Evolutionary conservation across 116 monocot species (phyloP).

Genomic region (Zostera marina): DNA sequence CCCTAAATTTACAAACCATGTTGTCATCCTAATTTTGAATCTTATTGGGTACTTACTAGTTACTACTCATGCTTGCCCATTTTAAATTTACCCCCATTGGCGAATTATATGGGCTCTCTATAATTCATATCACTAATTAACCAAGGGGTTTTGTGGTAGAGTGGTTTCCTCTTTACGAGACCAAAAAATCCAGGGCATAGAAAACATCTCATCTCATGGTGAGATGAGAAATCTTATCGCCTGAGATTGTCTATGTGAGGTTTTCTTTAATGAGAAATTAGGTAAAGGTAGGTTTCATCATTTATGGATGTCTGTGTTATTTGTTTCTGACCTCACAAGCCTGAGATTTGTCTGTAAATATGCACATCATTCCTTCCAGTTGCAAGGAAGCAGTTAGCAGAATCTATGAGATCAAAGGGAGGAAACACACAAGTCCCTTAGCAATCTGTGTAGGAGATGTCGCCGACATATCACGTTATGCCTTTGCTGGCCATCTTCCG

Average conservation of each 20-base stretch:
- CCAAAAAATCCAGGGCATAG: too few relatives aligned
- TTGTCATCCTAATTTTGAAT: too few relatives aligned
- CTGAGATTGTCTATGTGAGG: neutral
- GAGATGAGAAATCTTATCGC: too few relatives aligned
- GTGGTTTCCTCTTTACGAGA: too few relatives aligned
- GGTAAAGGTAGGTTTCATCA: neutral
- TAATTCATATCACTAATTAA: too few relatives aligned
- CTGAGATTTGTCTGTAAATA: neutral
- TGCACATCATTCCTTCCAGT: slow-evolving; percentile 31
- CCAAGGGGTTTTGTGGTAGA: too few relatives aligned
- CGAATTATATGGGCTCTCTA: too few relatives aligned
- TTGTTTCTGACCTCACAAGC: neutral
- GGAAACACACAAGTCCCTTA: slow-evolving; percentile 57
- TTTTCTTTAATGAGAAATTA: neutral
- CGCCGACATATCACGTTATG: slow-evolving; percentile 67
- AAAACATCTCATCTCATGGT: too few relatives aligned
- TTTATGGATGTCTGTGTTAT: neutral
- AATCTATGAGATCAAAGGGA: slow-evolving; percentile 91
- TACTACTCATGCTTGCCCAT: too few relatives aligned
- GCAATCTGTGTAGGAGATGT: slow-evolving; percentile 94
- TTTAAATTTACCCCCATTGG: too few relatives aligned
- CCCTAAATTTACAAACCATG: too few relatives aligned
- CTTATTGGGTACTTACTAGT: too few relatives aligned
- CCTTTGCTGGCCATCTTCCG: slow-evolving; percentile 49
- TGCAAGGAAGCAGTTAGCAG: slow-evolving; percentile 47